Evolutionary conservation across 106 monocot genomes (phyloP), one percentile per base, ranked within the genome.

Genomic region (Vanilla planifolia): DNA sequence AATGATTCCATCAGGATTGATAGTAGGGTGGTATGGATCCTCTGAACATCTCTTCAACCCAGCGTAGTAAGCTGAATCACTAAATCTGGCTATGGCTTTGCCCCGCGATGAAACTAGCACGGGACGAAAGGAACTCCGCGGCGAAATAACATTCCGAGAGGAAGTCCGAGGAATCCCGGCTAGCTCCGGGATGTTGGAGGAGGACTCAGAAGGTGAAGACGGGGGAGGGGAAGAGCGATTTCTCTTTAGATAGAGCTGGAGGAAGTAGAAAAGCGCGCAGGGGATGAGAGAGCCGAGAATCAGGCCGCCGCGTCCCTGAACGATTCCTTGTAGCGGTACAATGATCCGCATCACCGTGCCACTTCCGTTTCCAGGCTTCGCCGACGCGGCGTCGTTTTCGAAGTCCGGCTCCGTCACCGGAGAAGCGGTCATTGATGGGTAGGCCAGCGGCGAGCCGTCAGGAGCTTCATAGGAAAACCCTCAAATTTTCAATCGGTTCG

Each of bases 211-310:
- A 7, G 61, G 48, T 8, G 83, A 67, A 17, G 68, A 51, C 1
- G 65, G 33, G 14, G 66, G 9, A 20, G 53, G 15, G 60, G 72
- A 41, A 60, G 41, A 45, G 74, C 61, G 52, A 35, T 48, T 51
- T 71, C 48, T 33, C 61, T 79, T 86, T 72, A 86, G 70, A 71
- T 86, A 82, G 33, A 81, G 46, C 55, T 86, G 86, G 69, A 81
- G 63, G 75, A 81, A 73, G 69, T 86, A 86, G 61, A 81, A 82
- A 61, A 86, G 86, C 6, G 86, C 86, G 63, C 86, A 86, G 65
- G 86, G 86, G 72, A 86, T 79, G 65, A 81, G 42, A 19, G 86
- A 73, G 33, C 86, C 86, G 29, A 81, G 81, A 8, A 86, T 68
- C 13, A 86, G 63, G 50, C 86, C 86, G 33, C 81, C 75, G n/a